Conservation (phyloP, 2,329 filamentous ascomycete species). For the Exophiala viscosa region DNA sequence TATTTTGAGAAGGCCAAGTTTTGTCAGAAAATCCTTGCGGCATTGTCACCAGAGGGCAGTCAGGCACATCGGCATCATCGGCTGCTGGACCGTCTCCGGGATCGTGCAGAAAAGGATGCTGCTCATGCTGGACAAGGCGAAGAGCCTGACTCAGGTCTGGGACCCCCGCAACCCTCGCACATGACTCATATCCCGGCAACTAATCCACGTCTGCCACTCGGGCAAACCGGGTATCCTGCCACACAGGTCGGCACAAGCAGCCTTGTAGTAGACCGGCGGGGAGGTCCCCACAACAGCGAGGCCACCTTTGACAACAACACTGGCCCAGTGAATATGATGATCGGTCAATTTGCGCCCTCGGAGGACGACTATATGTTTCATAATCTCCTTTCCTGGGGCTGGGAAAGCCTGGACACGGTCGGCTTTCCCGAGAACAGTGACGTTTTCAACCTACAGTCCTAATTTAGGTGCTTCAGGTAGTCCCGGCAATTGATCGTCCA, state of each 20-base stretch:
- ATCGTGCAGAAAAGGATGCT: slow-evolving; percentile 21
- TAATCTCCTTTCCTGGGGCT: slow-evolving; percentile 23
- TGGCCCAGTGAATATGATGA: background rate
- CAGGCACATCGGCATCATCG: slow-evolving; percentile 23
- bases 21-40: slow-evolving; percentile 20
- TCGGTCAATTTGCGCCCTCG: slow-evolving; percentile 17
- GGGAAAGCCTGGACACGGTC: slow-evolving; percentile 26
- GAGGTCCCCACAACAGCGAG: too few species aligned
- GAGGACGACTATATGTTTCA: slow-evolving; percentile 24
- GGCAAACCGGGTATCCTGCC: too few species aligned
- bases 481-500: too few species aligned
- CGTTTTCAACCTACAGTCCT: slow-evolving; percentile 7
- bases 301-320: background rate
- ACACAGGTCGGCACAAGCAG: too few species aligned
- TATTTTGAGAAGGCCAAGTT: slow-evolving; percentile 23
- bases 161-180: too few species aligned
- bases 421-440: slow-evolving; percentile 18
- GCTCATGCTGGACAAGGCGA: background rate
- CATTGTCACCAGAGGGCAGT: slow-evolving; percentile 22
- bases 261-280: background rate
- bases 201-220: too few species aligned
- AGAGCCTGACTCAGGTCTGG: too few species aligned
- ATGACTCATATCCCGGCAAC: too few species aligned
- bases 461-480: background rate
- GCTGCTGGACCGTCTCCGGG: slow-evolving; percentile 18